A percentile compares a stretch with the other conserved stretches of the same genome.
phyloP scores from a whole-genome alignment of 2,329 filamentous ascomycete species.

The Septoria petroselini region DNA sequence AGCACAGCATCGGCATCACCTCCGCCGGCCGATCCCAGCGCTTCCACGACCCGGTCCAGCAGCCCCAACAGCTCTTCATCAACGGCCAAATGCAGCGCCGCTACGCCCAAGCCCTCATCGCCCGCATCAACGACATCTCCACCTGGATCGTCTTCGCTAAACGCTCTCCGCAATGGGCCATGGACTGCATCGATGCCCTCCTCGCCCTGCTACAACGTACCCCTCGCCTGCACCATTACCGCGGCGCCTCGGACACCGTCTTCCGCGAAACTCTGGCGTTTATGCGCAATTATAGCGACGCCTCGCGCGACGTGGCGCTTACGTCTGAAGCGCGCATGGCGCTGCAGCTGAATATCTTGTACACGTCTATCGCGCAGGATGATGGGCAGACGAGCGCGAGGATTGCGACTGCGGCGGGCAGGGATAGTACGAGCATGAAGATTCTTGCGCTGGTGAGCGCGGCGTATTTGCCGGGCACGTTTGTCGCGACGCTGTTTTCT shows the following conservation, averaged over 20 bases:
- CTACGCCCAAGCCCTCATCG: slow-evolving; percentile 15
- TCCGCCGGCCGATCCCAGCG: slow-evolving; percentile 15
- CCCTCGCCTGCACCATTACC: not conserved
- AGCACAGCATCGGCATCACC: slow-evolving; percentile 18
- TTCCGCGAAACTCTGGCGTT: slow-evolving; percentile 15
- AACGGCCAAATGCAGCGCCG: slow-evolving; percentile 13
- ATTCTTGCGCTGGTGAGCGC: slow-evolving; percentile 51
- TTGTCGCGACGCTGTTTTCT: slow-evolving; percentile 38
- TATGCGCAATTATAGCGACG: slow-evolving; percentile 13
- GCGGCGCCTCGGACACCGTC: not conserved
- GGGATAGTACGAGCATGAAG: slow-evolving; percentile 53
- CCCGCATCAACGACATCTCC: slow-evolving; percentile 19
- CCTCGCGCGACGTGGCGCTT: slow-evolving; percentile 2
- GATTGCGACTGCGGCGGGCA: slow-evolving; percentile 42
- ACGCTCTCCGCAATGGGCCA: slow-evolving; percentile 20
- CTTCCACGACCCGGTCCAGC: not conserved
- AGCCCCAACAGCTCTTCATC: slow-evolving; percentile 12
- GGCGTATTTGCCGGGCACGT: slow-evolving; percentile 52
- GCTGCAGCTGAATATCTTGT: slow-evolving; percentile 22
- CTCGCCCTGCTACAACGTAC: not conserved
- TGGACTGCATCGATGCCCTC: slow-evolving; percentile 8
- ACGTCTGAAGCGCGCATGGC: slow-evolving; percentile 12
- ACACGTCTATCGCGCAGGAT: slow-evolving; percentile 24
- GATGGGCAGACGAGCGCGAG: slow-evolving; percentile 21
- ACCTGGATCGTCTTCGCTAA: slow-evolving; percentile 16